Evolutionary conservation across 331 rosid genomes (phyloP), one percentile per base, ranked within the genome.

Genomic region (Acacia concinna): DNA sequence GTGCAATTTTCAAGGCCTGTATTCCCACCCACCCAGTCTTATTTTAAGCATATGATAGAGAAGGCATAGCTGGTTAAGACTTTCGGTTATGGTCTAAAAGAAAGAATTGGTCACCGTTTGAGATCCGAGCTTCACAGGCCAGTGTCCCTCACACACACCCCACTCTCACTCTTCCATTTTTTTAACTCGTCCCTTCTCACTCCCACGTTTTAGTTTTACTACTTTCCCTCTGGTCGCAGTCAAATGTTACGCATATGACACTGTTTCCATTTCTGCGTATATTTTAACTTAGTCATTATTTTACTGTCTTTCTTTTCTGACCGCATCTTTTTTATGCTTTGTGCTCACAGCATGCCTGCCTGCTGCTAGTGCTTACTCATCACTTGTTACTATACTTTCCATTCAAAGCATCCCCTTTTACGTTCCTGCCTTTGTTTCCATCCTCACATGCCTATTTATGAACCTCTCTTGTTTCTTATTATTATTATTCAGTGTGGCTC

Each of bases 121-220:
- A 90, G 90, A 94, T 91, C 89, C 87, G 96, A 90, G 97, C 94
- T 87, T 64, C 81, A 76, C 84, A 87, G 83, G n/a, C n/a, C n/a
- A 76, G 91, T 85, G 89, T 84, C 91, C 44, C 70, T 11, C 76
- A 60, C 68, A 69, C 57, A 46, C 78, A 38, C 80, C 54, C 23
- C 31, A 38, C 41, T 38, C 41, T 25, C 12, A 8, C 66, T 13
- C 35, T 4, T 25, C 8, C 20, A 59, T 59, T 72, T 78, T 77
- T 81, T 82, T 79, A 68, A 81, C 87, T 78, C 74, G 54, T 78
- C 79, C 81, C 64, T 68, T 28, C 5, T 27, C 34, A 5, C 67
- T 28, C 67, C 67, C 67, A 81, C 1, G 14, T 34, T 67, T 75
- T 73, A 75, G 14, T 34, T 67, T 75, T 73, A 75, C 88, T 76